A percentile compares a stretch with the other conserved stretches of the same genome.
phyloP scores from a whole-genome alignment of 1,139 yeast species.

The Kodamaea plutei region DNA sequence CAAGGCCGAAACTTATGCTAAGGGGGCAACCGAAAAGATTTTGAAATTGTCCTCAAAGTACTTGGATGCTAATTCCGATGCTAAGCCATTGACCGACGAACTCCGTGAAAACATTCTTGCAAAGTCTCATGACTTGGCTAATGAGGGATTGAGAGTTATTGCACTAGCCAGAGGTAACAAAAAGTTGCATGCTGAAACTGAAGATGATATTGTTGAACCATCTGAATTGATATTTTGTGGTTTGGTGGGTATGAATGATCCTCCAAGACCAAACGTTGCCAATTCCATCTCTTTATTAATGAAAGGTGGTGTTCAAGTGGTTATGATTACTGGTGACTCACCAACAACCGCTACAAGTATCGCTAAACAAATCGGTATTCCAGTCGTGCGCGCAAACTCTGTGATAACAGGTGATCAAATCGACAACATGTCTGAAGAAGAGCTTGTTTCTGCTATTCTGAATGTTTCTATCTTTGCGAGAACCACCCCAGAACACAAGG shows the following conservation, averaged over 20 bases:
- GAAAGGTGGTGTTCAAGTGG: slow-evolving; percentile 91
- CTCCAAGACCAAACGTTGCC: slow-evolving; percentile 84
- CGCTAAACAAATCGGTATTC: slow-evolving; percentile 91
- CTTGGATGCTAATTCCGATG: slow-evolving; percentile 53
- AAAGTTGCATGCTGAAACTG: slow-evolving; percentile 25
- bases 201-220: slow-evolving; percentile 36
- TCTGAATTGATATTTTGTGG: slow-evolving; percentile 73
- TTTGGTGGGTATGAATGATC: slow-evolving; percentile 91
- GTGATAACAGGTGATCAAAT: slow-evolving; percentile 82
- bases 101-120: slow-evolving; percentile 42
- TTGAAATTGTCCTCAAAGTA: slow-evolving; percentile 58
- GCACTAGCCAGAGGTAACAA: slow-evolving; percentile 63
- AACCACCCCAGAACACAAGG: slow-evolving; percentile 95
- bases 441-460: slow-evolving; percentile 68
- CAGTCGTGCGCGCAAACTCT: slow-evolving; percentile 59
- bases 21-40: slow-evolving; percentile 88
- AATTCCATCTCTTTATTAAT: slow-evolving; percentile 67
- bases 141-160: slow-evolving; percentile 81
- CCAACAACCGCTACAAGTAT: slow-evolving; percentile 90
- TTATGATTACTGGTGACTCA: slow-evolving; percentile 96
- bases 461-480: slow-evolving; percentile 91
- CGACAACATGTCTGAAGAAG: slow-evolving; percentile 65
- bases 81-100: slow-evolving; percentile 50
- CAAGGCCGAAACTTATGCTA: slow-evolving; percentile 60
- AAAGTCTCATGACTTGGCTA: slow-evolving; percentile 64